Base-by-base conservation (phyloP, 2,329 filamentous ascomycete species). In the Colletotrichum kahawae region DNA sequence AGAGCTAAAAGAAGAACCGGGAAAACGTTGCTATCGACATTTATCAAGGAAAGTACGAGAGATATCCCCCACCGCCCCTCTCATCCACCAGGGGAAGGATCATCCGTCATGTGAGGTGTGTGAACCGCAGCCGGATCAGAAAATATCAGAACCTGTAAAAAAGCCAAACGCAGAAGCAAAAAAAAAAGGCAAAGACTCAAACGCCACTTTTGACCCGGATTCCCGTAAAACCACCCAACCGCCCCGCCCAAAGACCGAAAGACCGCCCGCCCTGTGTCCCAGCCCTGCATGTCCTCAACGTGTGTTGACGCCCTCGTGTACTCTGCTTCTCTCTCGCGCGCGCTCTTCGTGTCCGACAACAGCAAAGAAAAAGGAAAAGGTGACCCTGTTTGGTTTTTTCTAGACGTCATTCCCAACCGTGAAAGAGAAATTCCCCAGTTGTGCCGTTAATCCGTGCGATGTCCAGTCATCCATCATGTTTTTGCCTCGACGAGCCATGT, bases 381-480 rank as follows among this genome's bases (percentile, higher is more conserved):
- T 60, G 7, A 36, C 36, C 67, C 33, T 56, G 38, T 64, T 56
- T 31, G 21, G 4, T 38, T 48, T 62, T 64, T 56, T 70, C 67
- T 63, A 70, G 33, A 54, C 65, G 31, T 62, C 43, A 31, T 65
- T 48, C 60, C 60, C 38, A 71, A 66, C 59, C 72, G 34, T 27
- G 60, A 43, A 63, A 60, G 43, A 51, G 3, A 16, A 8, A 27
- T 51, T 13, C 16, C 70, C 74, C 70, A 60, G 48, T 34, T 63
- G 72, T 72, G 56, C 72, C 72, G 72, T 75, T 71, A 27, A 71
- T 63, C 72, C 72, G n/a, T 72, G 29, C 68, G 72, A 72, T 67
- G 70, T 74, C 64, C 74, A 76, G 64, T 76, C 64, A 76, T 73
- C 74, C 64, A 74, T 76, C 70, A 60, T 74, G 12, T 68, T 27